Conservation (phyloP, 1,139 yeast genomes). For the Hemisphaericaspora lyxosophila region DNA sequence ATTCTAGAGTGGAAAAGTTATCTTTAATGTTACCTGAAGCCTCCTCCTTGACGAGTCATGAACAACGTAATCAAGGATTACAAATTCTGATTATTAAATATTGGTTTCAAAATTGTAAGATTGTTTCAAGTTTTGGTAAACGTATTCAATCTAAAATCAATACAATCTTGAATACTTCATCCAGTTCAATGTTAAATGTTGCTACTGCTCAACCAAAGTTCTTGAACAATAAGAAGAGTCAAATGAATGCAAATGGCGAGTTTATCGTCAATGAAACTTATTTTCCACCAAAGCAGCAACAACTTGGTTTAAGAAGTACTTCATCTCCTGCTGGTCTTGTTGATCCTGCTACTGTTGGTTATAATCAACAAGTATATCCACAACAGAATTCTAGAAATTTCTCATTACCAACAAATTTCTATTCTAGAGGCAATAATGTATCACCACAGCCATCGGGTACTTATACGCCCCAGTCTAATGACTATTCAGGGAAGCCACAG, state of each 20-base stretch:
- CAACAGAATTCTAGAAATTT: conserved; percentile 11
- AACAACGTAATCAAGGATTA: conserved; percentile 16
- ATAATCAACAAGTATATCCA: background rate
- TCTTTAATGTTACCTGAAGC: conserved; percentile 24
- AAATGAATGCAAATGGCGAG: conserved; percentile 36
- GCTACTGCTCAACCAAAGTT: conserved; percentile 2
- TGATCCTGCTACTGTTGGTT: background rate
- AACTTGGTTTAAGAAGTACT: conserved; percentile 5
- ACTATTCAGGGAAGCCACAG: conserved; percentile 6
- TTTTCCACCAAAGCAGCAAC: conserved; percentile 6
- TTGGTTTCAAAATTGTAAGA: conserved; percentile 47
- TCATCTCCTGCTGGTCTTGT: conserved; percentile 9
- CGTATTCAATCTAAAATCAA: conserved; percentile 48
- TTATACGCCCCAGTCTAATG: conserved; percentile 5
- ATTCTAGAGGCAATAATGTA: conserved; percentile 7
- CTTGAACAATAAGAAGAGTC: conserved; percentile 15
- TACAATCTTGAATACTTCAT: conserved; percentile 24
- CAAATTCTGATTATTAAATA: conserved; percentile 38
- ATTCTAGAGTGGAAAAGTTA: conserved; percentile 20
- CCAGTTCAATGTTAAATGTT: conserved; percentile 2
- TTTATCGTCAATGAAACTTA: conserved; percentile 19
- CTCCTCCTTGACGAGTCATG: conserved; percentile 9
- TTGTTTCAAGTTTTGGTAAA: conserved; percentile 46
- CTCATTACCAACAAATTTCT: conserved; percentile 13
- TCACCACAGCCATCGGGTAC: conserved; percentile 2